Conservation (phyloP, 495 filamentous ascomycete species). For the Paragyromitra xinjiangensis region DNA sequence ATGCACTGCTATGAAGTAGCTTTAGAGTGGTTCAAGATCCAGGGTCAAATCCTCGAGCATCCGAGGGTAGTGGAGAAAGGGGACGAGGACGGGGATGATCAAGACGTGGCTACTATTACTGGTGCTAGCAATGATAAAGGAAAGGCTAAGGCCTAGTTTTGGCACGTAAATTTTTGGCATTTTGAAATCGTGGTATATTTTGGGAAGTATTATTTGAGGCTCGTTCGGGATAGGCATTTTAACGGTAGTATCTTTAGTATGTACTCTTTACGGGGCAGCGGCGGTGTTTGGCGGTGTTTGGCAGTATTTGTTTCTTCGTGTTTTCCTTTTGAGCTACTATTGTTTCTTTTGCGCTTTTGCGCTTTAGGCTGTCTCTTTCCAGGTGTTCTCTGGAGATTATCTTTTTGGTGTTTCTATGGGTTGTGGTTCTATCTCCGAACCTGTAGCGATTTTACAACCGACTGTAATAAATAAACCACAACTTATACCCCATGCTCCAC, state of each 20-base stretch:
- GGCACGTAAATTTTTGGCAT: background rate
- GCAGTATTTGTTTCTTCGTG: background rate
- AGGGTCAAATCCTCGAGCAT: conserved; percentile 47
- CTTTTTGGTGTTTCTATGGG: background rate
- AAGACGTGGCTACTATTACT: background rate
- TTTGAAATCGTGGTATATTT: background rate
- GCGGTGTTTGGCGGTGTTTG: background rate
- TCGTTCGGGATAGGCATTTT: background rate
- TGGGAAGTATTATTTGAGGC: conserved; percentile 1
- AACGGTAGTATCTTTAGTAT: background rate
- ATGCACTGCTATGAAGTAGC: conserved; percentile 95
- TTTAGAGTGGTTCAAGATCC: conserved; percentile 79
- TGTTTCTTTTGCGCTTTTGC: background rate
- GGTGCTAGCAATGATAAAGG: background rate
- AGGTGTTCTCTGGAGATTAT: background rate
- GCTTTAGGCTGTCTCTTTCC: background rate
- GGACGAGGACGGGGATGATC: background rate
- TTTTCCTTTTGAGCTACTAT: background rate
- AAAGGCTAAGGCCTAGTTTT: conserved; percentile 1
- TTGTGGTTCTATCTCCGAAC: no score
- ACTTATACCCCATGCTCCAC: no score
- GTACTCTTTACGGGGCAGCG: background rate
- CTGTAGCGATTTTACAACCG: no score
- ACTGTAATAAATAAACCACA: no score
- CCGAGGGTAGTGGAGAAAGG: conserved; percentile 24